These are phyloP conservation scores for Mortierella claussenii DNA, from an alignment of 192 early-diverging fungal species.

Conservation along the genomic window DNA sequence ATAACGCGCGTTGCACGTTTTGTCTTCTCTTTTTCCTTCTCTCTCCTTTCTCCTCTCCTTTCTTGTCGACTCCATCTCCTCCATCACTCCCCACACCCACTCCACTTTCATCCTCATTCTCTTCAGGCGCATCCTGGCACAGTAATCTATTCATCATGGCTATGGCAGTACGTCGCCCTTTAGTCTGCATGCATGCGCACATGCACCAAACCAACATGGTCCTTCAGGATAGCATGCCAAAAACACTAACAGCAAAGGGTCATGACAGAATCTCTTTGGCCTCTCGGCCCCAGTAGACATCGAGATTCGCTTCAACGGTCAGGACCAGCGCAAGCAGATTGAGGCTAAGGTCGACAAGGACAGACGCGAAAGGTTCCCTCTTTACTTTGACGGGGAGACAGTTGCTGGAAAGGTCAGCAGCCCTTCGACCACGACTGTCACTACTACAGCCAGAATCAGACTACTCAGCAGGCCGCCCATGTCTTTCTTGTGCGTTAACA, in stretches of 20 bases:
- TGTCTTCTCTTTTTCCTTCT: background rate
- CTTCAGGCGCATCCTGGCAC: too few relatives aligned
- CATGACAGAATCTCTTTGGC: constrained; percentile 75
- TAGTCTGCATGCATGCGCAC: background rate
- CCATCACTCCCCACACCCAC: background rate
- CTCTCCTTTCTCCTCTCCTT: background rate
- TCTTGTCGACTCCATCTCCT: background rate
- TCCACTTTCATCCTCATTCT: background rate
- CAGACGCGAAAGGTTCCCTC: constrained; percentile 88
- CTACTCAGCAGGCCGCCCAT: too few relatives aligned
- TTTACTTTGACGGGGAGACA: constrained; percentile 97
- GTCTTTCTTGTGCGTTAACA: too few relatives aligned
- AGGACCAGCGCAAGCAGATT: constrained; percentile 91
- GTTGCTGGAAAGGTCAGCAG: constrained; percentile 88
- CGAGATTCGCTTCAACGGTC: constrained; percentile 83
- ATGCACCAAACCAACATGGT: background rate
- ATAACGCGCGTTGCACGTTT: too few relatives aligned
- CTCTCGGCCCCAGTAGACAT: constrained; percentile 89
- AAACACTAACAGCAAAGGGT: background rate
- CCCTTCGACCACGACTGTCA: background rate
- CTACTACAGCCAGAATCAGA: background rate
- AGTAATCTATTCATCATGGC: constrained; percentile 34
- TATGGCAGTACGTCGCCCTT: constrained; percentile 36
- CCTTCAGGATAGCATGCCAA: background rate
- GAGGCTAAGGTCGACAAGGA: constrained; percentile 96